A percentile compares a stretch with the other conserved stretches of the same genome.
These are phyloP conservation scores for Comarum palustre DNA, from an alignment of 306 rosid genomes.

Conservation along the genomic window DNA sequence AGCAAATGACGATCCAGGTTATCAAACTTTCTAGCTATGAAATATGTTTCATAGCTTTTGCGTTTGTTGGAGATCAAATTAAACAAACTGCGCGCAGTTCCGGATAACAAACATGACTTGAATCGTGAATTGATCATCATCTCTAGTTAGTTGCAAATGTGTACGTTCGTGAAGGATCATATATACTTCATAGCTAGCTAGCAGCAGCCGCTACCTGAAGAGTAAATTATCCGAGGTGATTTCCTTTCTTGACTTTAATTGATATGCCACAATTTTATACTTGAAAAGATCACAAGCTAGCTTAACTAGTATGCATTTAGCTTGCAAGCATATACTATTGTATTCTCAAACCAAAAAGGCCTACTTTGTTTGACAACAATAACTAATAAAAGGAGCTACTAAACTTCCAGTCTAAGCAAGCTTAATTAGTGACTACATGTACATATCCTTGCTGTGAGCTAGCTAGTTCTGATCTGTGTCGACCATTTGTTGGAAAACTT, in stretches of 20 bases:
- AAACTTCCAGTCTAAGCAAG: slow-evolving; percentile 20
- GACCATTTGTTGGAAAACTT: not conserved
- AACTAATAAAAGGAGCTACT: slow-evolving; percentile 10
- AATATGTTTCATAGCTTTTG: not conserved
- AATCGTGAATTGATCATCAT: not conserved
- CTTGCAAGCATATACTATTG: not conserved
- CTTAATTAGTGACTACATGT: not conserved
- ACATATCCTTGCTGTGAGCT: not conserved
- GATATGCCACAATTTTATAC: slow-evolving; percentile 3
- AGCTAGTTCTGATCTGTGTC: not conserved
- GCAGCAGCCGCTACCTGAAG: not conserved
- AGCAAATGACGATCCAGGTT: not conserved
- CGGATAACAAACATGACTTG: not conserved
- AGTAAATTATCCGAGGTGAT: not conserved
- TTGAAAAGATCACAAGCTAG: not conserved
- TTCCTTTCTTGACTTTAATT: slow-evolving; percentile 2
- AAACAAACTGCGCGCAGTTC: not conserved
- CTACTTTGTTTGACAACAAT: not conserved
- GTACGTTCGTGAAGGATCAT: not conserved
- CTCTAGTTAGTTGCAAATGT: not conserved
- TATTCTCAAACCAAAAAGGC: slow-evolving; percentile 7
- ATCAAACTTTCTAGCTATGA: too few relatives aligned
- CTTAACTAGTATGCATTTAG: not conserved
- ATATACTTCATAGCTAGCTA: not conserved
- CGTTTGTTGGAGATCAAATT: not conserved